These are phyloP conservation scores for Penicillium parvum DNA, from an alignment of 495 filamentous ascomycete species.

Conservation along the genomic window DNA sequence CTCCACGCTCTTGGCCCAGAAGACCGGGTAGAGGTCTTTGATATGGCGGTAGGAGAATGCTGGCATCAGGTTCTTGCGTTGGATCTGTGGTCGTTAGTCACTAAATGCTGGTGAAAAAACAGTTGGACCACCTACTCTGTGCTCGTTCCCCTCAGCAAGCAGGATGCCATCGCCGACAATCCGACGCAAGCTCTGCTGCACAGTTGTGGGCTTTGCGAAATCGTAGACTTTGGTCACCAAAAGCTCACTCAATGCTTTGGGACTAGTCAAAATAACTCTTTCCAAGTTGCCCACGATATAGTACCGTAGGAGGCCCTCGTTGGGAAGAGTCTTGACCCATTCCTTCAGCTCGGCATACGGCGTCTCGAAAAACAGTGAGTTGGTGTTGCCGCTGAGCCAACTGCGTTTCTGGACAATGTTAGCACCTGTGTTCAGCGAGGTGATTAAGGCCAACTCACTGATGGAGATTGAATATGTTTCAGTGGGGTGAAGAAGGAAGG, in stretches of 20 bases:
- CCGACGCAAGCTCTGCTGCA: slow-evolving; percentile 54
- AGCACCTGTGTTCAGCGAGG: not conserved
- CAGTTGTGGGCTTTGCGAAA: slow-evolving; percentile 64
- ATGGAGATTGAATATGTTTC: slow-evolving; percentile 57
- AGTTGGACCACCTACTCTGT: slow-evolving; percentile 47
- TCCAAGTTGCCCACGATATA: slow-evolving; percentile 62
- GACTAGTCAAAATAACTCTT: slow-evolving; percentile 59
- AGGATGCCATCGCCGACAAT: slow-evolving; percentile 73
- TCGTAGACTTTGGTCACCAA: slow-evolving; percentile 67
- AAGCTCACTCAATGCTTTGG: slow-evolving; percentile 64
- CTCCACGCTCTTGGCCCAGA: slow-evolving; percentile 67
- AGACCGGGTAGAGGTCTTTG: slow-evolving; percentile 79
- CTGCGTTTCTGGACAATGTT: slow-evolving; percentile 24
- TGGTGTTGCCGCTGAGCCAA: slow-evolving; percentile 34
- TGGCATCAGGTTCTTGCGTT: slow-evolving; percentile 75
- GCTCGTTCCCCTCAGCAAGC: slow-evolving; percentile 80
- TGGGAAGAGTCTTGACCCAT: slow-evolving; percentile 66
- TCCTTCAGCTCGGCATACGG: slow-evolving; percentile 53
- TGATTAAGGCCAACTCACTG: slow-evolving; percentile 33
- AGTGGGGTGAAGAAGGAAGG: slow-evolving; percentile 71
- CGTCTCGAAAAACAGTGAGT: slow-evolving; percentile 29
- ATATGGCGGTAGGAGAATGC: slow-evolving; percentile 83
- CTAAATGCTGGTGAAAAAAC: not conserved
- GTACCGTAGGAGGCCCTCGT: slow-evolving; percentile 79
- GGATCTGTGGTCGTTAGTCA: slow-evolving; percentile 31